Conservation (phyloP, 164 flowering plant genomes). For the Santalum album region DNA sequence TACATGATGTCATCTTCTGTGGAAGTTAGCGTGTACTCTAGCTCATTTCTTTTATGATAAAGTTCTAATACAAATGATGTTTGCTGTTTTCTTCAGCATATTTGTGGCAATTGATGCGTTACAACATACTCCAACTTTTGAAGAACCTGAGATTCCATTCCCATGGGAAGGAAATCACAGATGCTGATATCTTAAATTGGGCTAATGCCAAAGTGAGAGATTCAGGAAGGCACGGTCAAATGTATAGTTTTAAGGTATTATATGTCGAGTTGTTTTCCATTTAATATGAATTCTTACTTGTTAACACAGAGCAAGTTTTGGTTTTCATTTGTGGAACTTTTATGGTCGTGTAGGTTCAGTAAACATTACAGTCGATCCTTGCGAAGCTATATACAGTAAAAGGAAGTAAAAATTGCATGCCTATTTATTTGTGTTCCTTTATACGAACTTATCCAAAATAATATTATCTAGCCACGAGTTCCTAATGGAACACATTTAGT, state of each 20-base stretch:
- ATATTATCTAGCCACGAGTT: no score
- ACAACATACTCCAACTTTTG: slow-evolving; percentile 79
- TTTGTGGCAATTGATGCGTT: slow-evolving; percentile 93
- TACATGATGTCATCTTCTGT: no score
- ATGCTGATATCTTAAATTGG: slow-evolving; percentile 81
- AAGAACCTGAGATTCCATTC: slow-evolving; percentile 79
- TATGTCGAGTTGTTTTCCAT: neutral
- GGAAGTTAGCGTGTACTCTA: neutral
- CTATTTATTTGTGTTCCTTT: no score
- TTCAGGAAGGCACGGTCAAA: slow-evolving; percentile 49
- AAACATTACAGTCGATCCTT: neutral
- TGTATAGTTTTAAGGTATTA: slow-evolving; percentile 78
- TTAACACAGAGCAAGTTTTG: neutral
- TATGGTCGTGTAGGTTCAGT: neutral
- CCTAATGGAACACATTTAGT: no score
- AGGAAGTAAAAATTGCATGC: no score
- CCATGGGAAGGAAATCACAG: slow-evolving; percentile 70
- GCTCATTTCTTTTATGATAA: neutral
- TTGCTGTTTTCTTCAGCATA: slow-evolving; percentile 47
- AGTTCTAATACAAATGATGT: neutral
- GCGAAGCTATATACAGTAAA: no score
- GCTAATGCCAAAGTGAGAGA: slow-evolving; percentile 65
- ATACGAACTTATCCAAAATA: no score
- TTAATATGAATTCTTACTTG: neutral
- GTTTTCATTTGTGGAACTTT: neutral